phyloP scores from a whole-genome alignment of 78 protist species.

The Trichosphaerium sp. region DNA sequence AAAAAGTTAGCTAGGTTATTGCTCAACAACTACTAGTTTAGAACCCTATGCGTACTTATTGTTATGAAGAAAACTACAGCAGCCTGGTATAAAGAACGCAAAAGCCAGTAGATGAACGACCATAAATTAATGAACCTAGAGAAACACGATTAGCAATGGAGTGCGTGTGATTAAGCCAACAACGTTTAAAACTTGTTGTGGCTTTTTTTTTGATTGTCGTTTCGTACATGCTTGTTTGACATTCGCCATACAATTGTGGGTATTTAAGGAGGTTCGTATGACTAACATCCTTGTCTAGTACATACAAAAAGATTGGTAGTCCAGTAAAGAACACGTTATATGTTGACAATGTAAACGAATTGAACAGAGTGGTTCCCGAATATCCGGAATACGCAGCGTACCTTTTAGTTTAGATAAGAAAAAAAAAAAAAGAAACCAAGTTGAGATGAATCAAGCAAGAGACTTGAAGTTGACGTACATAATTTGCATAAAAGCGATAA shows the following conservation, averaged over 20 bases:
- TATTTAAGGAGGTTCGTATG: neutral
- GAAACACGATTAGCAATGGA: neutral
- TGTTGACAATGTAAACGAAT: slow-evolving; percentile 50
- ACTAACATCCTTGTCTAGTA: slow-evolving; percentile 49
- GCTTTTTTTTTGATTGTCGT: slow-evolving; percentile 3
- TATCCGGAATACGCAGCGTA: slow-evolving; percentile 17
- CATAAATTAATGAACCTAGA: neutral
- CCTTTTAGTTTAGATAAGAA: neutral
- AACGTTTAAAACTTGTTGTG: neutral
- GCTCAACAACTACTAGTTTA: neutral
- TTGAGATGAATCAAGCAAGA: neutral
- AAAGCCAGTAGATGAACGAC: slow-evolving; percentile 17
- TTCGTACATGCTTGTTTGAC: neutral
- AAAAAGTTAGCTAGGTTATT: neutral
- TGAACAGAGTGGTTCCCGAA: slow-evolving; percentile 56
- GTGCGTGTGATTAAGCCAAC: neutral
- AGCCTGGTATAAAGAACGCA: slow-evolving; percentile 42
- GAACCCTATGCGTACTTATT: neutral
- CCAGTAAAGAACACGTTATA: slow-evolving; percentile 70
- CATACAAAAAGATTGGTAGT: slow-evolving; percentile 43
- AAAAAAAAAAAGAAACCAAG: neutral
- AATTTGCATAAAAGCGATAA: slow-evolving; percentile 57
- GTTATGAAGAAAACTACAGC: slow-evolving; percentile 9
- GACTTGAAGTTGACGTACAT: slow-evolving; percentile 10
- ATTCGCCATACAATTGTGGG: slow-evolving; percentile 14